These are phyloP conservation scores for Dactylellina haptotyla DNA, from an alignment of 2,329 filamentous ascomycete species.

Conservation along the genomic window DNA sequence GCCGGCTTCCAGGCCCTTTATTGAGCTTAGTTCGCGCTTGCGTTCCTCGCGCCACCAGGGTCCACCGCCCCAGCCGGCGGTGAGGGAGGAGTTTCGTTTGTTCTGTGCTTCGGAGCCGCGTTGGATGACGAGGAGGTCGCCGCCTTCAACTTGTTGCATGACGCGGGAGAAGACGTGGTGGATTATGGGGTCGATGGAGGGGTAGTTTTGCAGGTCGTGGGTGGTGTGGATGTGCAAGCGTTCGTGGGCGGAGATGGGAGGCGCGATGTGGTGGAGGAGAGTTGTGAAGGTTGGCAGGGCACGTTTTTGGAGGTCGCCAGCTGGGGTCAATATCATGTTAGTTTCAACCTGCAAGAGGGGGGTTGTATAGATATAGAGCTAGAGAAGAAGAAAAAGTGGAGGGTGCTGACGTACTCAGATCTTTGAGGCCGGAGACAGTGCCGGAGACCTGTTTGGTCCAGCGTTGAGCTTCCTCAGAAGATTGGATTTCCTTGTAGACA, in stretches of 20 bases:
- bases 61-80: slow-evolving; percentile 83
- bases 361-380: neutral
- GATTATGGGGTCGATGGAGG: slow-evolving; percentile 90
- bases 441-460: slow-evolving; percentile 95
- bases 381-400: neutral
- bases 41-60: slow-evolving; percentile 87
- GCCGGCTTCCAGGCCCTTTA: slow-evolving; percentile 83
- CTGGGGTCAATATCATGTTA: slow-evolving; percentile 64
- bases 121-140: slow-evolving; percentile 92
- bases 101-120: slow-evolving; percentile 85
- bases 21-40: slow-evolving; percentile 78
- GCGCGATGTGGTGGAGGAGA: slow-evolving; percentile 92
- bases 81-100: slow-evolving; percentile 68
- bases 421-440: slow-evolving; percentile 81
- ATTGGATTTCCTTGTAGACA: slow-evolving; percentile 91
- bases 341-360: too few relatives aligned
- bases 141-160: slow-evolving; percentile 99
- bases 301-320: slow-evolving; percentile 84
- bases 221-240: slow-evolving; percentile 96
- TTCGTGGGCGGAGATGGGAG: slow-evolving; percentile 96
- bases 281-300: slow-evolving; percentile 95
- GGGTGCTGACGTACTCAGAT: slow-evolving; percentile 70
- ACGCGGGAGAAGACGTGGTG: slow-evolving; percentile 91
- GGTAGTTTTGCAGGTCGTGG: slow-evolving; percentile 93
- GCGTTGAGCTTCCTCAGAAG: slow-evolving; percentile 94